Evolutionary conservation across 768 basidiomycete species (phyloP), one percentile per base, ranked within the genome.

Genomic region (Leccinellum albellum): DNA sequence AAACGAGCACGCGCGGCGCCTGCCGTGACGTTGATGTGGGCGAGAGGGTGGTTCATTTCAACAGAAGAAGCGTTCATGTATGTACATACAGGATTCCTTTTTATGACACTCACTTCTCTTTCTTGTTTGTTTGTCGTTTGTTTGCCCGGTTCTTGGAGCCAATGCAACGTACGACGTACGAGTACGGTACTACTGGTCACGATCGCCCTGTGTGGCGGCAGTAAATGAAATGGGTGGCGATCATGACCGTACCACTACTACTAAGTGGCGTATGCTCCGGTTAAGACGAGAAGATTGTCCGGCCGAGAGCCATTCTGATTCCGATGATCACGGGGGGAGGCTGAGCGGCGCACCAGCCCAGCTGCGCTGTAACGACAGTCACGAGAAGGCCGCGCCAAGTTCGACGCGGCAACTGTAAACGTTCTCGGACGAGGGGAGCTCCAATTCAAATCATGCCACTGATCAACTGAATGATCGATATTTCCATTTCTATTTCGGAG

Each of bases 201-300:
- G 56, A 59, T 59, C 60, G 44, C 37, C 52, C 35, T 44, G 56
- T 32, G 48, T 58, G 57, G 56, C 56, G 31, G 10, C 2, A 46
- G 49, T 23, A 62, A 63, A 62, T 62, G 61, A 62, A 53, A 57
- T 46, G 28, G 44, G 57, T 63, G 62, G 48, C 63, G 63, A 64
- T 64, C 63, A 64, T 64, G 63, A 63, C 54, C 51, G 48, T 23
- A 37, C 31, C n/a, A 12, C 40, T 20, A 13, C 20, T 1, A 42
- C 40, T 42, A 20, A 42, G 40, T 42, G 40, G 40, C 40, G 40
- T 20, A 42, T 42, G 40, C 40, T 42, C 40, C 40, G 40, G 20
- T 42, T 20, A 42, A 20, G 40, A 40, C 28, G 50, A 17, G 28
- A 14, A 31, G 15, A 51, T 24, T 12, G 51, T 40, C 47, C 40